These are phyloP conservation scores for Auricularia heimuer DNA, from an alignment of 768 basidiomycete species.

Conservation along the genomic window DNA sequence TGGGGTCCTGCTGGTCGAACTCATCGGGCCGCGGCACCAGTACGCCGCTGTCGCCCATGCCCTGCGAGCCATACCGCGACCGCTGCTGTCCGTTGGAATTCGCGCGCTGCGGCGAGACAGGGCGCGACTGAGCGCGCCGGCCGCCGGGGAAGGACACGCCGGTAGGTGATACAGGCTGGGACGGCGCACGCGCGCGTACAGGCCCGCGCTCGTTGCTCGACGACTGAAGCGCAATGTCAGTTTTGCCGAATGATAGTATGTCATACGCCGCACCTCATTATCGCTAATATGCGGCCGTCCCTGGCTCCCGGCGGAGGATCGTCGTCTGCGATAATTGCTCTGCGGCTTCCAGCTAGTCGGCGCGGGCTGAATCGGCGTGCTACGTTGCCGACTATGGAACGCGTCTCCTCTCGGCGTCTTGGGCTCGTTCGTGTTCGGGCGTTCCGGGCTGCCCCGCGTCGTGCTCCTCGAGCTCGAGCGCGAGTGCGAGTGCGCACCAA, in stretches of 20 bases:
- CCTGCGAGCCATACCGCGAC: not conserved
- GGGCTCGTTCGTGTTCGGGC: not conserved
- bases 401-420: not conserved
- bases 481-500: constrained; percentile 41
- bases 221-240: not conserved
- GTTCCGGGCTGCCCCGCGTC: constrained; percentile 9
- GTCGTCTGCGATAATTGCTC: not conserved
- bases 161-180: not conserved
- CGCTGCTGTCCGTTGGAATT: not conserved
- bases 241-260: too few relatives aligned
- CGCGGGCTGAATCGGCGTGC: not conserved
- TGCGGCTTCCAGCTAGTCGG: constrained; percentile 1
- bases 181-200: not conserved
- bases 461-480: constrained; percentile 17
- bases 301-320: not conserved
- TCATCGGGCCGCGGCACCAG: constrained; percentile 10
- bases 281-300: not conserved
- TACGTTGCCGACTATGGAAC: not conserved
- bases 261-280: not conserved
- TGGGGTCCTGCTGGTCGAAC: constrained; percentile 27
- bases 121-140: not conserved
- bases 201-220: not conserved
- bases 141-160: not conserved
- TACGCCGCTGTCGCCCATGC: not conserved
- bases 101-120: not conserved